Evolutionary conservation across 192 early-diverging fungal species (phyloP).

Genomic region (Helicostylum pulchrum): DNA sequence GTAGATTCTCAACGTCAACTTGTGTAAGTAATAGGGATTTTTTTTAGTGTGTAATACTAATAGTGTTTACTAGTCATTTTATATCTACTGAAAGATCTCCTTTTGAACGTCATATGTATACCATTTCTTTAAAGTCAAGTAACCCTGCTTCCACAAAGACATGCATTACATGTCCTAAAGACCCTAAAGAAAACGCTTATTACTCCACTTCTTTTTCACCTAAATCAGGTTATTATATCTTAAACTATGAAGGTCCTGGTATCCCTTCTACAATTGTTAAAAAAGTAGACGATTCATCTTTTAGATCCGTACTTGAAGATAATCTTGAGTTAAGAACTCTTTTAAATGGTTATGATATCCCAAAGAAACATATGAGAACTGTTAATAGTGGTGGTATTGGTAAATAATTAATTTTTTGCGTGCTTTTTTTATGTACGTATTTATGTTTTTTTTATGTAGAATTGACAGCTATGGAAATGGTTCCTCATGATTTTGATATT

Average conservation of each 20-base stretch:
- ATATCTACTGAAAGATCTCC: slow-evolving; percentile 38
- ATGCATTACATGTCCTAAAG: slow-evolving; percentile 32
- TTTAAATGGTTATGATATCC: slow-evolving; percentile 58
- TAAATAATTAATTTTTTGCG: slow-evolving; percentile 5
- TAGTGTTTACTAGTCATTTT: slow-evolving; percentile 24
- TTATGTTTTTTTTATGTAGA: slow-evolving; percentile 18
- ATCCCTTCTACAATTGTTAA: slow-evolving; percentile 76
- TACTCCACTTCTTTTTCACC: slow-evolving; percentile 77
- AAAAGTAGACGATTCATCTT: slow-evolving; percentile 50
- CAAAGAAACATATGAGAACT: slow-evolving; percentile 42
- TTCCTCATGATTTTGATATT: slow-evolving; percentile 76
- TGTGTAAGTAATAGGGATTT: slow-evolving; percentile 38
- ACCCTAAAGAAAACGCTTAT: slow-evolving; percentile 51
- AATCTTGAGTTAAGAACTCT: slow-evolving; percentile 49
- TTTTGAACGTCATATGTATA: slow-evolving; percentile 42
- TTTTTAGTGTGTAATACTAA: not conserved
- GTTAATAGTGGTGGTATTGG: slow-evolving; percentile 34
- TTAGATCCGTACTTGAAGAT: slow-evolving; percentile 55
- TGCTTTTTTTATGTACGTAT: not conserved
- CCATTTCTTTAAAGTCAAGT: slow-evolving; percentile 1
- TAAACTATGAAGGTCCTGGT: slow-evolving; percentile 81
- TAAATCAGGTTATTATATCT: slow-evolving; percentile 65
- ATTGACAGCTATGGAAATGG: slow-evolving; percentile 78
- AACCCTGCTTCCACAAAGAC: slow-evolving; percentile 2
- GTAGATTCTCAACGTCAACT: slow-evolving; percentile 38